Evolutionary conservation across 2,329 filamentous ascomycete species (phyloP), one percentile per base, ranked within the genome.

Genomic region (Fusarium euwallaceae): DNA sequence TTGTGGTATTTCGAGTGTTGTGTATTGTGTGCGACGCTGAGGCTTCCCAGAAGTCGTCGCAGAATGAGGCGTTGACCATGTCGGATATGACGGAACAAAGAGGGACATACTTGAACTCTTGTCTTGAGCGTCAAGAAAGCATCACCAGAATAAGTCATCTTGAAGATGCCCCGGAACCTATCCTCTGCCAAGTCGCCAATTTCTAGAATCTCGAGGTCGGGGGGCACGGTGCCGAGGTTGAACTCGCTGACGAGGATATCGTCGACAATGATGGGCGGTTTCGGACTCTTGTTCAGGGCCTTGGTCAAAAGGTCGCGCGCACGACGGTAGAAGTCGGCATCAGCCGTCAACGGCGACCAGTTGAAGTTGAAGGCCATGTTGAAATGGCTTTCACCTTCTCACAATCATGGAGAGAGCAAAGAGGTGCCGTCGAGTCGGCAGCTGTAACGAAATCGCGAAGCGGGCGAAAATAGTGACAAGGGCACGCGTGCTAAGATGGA

Each of bases 301-400:
- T 94, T 93, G 29, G 97, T 99, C 79, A 99, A 90, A 83, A 98
- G 93, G 83, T 98, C 95, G 83, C 95, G 94, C 61, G 97, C 96
- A 78, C 95, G 93, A 82, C 93, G 91, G 85, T 96, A 96, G 84
- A 97, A 97, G 78, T 92, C 91, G 80, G 94, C 96, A 87, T 98
- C 97, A 81, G 96, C 96, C 86, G 97, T 97, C 76, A 99, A 90
- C 82, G 97, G 97, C 90, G 95, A 98, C 97, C 97, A 99, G 94
- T 98, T 98, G 94, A 99, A 99, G 89, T 98, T 98, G 93, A 99
- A 99, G 78, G 97, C 97, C 97, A 99, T 99, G 85, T 86, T 88
- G 84, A 85, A 84, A 86, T 86, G 84, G 85, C 86, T 74, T 76
- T 80, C 76, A 79, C 76, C 64, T 77, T 77, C 77, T 79, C 79